Evolutionary conservation across 2,329 filamentous ascomycete genomes (phyloP).

Genomic region (Aspergillus brunneoviolaceus): DNA sequence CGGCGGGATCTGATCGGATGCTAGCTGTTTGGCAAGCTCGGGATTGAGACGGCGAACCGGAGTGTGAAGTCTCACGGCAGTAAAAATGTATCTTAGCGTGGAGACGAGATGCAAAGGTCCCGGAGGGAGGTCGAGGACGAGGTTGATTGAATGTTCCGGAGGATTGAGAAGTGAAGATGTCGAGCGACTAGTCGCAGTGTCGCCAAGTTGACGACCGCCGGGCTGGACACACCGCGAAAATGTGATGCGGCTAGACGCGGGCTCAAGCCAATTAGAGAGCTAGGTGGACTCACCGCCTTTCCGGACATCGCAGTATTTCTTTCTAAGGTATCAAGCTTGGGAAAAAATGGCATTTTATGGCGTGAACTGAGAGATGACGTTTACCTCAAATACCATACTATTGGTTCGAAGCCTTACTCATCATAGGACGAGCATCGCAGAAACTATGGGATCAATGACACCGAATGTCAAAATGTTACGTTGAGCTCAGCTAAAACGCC

Average conservation of each 20-base stretch:
- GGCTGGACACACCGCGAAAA: constrained; percentile 30
- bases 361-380: too few species aligned
- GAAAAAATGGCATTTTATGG: not conserved
- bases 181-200: constrained; percentile 6
- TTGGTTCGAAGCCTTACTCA: too few species aligned
- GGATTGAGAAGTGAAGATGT: constrained; percentile 3
- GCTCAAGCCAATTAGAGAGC: constrained; percentile 25
- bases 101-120: not conserved
- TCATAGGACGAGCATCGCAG: not conserved
- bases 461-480: not conserved
- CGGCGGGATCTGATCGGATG: constrained; percentile 11
- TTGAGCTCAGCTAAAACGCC: not conserved
- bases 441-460: too few species aligned
- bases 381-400: too few species aligned
- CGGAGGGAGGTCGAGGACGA: not conserved
- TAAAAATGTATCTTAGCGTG: not conserved
- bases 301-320: not conserved
- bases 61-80: not conserved
- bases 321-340: not conserved
- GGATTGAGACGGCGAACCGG: constrained; percentile 2
- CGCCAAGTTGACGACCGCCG: constrained; percentile 15
- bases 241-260: constrained; percentile 31
- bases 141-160: constrained; percentile 9
- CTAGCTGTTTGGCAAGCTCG: constrained; percentile 3
- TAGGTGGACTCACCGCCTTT: constrained; percentile 26